Percentiles rank a stretch among this genome's conserved stretches.
Evolutionary conservation across 1,284 basidiomycete species (phyloP).

Genomic region (Coniferiporia weirii): DNA sequence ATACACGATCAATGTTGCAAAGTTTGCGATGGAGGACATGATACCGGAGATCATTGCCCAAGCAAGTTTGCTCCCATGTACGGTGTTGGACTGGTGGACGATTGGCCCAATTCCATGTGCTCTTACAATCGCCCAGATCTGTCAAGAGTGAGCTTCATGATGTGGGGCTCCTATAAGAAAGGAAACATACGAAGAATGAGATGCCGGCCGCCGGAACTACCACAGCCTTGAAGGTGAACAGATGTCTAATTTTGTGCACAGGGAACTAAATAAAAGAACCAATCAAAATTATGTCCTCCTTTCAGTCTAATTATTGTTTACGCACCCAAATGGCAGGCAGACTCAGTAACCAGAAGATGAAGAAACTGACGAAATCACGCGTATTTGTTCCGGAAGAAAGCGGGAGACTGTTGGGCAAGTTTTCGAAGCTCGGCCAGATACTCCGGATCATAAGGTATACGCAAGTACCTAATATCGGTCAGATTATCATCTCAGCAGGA

Average conservation of each 20-base stretch:
- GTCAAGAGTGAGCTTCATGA: slow-evolving; percentile 20
- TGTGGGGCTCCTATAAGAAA: not conserved
- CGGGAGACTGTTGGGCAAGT: slow-evolving; percentile 53
- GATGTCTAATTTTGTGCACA: slow-evolving; percentile 49
- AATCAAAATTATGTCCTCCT: not conserved
- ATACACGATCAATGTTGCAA: slow-evolving; percentile 69
- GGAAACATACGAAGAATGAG: slow-evolving; percentile 57
- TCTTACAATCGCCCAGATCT: slow-evolving; percentile 67
- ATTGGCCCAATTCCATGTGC: slow-evolving; percentile 82
- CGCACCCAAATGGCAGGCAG: slow-evolving; percentile 79
- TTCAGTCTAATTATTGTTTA: slow-evolving; percentile 25
- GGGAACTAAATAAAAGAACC: slow-evolving; percentile 18
- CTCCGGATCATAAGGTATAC: slow-evolving; percentile 30
- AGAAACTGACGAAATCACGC: slow-evolving; percentile 73
- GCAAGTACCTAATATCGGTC: slow-evolving; percentile 32
- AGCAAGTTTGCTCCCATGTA: slow-evolving; percentile 66
- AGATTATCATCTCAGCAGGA: slow-evolving; percentile 1
- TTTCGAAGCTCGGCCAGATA: slow-evolving; percentile 8
- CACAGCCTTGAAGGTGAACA: slow-evolving; percentile 78
- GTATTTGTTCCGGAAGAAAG: slow-evolving; percentile 66
- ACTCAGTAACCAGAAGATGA: slow-evolving; percentile 82
- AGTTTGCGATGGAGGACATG: slow-evolving; percentile 78
- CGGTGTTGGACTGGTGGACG: slow-evolving; percentile 56
- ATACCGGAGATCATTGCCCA: slow-evolving; percentile 79
- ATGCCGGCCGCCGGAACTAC: slow-evolving; percentile 70